phyloP scores from a whole-genome alignment of 1,139 yeast genomes.

The Magnusiomyces fungicola region DNA sequence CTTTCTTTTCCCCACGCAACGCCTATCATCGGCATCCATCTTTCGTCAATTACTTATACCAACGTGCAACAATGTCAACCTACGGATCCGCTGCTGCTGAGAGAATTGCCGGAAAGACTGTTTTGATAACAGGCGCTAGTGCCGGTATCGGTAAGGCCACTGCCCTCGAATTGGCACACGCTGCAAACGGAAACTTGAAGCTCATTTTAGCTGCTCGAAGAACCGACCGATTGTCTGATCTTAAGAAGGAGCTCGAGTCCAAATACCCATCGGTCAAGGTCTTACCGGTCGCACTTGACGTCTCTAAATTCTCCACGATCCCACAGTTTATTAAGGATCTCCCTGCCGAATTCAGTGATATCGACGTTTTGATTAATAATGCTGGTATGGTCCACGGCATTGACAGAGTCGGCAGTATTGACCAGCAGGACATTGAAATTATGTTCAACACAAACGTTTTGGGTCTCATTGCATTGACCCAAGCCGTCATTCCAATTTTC shows the following conservation, averaged over 20 bases:
- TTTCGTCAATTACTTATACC: too few species aligned
- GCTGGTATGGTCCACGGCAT: conserved; percentile 77
- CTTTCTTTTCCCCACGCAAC: neutral
- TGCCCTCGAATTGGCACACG: conserved; percentile 62
- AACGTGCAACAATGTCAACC: too few species aligned
- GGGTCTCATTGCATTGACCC: conserved; percentile 66
- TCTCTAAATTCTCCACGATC: conserved; percentile 41
- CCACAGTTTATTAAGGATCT: conserved; percentile 43
- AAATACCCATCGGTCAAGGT: conserved; percentile 36
- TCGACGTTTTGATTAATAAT: conserved; percentile 60
- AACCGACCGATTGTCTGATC: conserved; percentile 38
- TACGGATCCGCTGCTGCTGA: conserved; percentile 52
- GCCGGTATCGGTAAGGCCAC: conserved; percentile 77
- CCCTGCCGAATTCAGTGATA: conserved; percentile 32
- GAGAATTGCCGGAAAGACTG: conserved; percentile 53
- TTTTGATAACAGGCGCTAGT: conserved; percentile 69
- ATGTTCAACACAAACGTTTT: conserved; percentile 69
- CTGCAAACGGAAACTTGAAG: conserved; percentile 58
- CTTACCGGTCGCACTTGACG: conserved; percentile 51
- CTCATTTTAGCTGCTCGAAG: conserved; percentile 68
- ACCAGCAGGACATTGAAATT: conserved; percentile 47
- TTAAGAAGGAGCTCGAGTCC: conserved; percentile 40
- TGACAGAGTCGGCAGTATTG: conserved; percentile 54
- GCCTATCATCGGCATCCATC: too few species aligned
- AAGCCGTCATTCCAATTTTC: conserved; percentile 44